Evolutionary conservation across 2,329 filamentous ascomycete species (phyloP), one percentile per base, ranked within the genome.

Genomic region (Alternaria gaisen): DNA sequence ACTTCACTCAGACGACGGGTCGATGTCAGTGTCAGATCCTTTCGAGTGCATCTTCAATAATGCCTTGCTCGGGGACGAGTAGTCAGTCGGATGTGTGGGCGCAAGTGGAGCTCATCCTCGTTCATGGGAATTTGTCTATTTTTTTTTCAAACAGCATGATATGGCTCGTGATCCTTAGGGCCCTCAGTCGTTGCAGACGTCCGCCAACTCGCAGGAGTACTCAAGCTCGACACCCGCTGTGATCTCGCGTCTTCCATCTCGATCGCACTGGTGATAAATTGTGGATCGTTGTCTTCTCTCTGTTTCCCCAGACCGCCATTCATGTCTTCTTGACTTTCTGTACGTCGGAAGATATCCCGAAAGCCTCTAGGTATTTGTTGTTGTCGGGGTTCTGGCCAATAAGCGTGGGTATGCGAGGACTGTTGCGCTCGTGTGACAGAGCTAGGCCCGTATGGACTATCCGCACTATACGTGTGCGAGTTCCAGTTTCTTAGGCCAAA

Each of bases 401-500:
- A 53, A 5, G 57, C 36, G n/a, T 61, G 58, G 8, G 53, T 57
- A 5, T 56, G 56, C 12, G 56, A 46, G 2, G 56, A 56, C 3
- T 42, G 41, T 10, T 56, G 60, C 34, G 47, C 41, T 34, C 53
- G 58, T 11, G 58, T 59, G 22, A 32, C 46, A 10, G 56, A 40
- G 4, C 55, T 60, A 16, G n/a, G 9, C 32, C 46, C 30, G n/a
- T 60, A 56, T 26, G 56, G 16, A 18, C 46, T 53, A 18, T 58
- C 34, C 8, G 46, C 52, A 32, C 28, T 40, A 46, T 72, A 70
- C 2, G 71, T 68, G n/a, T 70, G 60, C 10, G 69, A 64, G 60
- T 59, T 74, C 75, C 74, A 78, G 61, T 71, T 76, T 26, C 65
- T 68, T 4, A 78, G 60, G 24, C 74, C 74, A 71, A 83, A 82